These are phyloP conservation scores for Neopestalotiopsis rosae DNA, from an alignment of 2,329 filamentous ascomycete genomes.

Conservation along the genomic window DNA sequence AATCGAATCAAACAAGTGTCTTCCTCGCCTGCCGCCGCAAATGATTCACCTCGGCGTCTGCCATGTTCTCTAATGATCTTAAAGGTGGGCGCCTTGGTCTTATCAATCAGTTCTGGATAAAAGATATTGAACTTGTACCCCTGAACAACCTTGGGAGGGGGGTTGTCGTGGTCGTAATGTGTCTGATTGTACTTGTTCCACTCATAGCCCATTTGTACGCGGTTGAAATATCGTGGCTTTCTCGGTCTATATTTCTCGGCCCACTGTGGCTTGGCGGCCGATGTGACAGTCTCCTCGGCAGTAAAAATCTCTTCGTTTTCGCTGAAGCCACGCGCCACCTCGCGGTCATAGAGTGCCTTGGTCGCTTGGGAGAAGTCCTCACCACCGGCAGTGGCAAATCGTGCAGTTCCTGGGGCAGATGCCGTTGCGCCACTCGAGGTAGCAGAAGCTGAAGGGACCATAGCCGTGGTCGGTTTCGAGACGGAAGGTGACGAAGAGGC, in stretches of 20 bases:
- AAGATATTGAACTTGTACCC: constrained; percentile 99
- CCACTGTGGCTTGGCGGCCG: constrained; percentile 73
- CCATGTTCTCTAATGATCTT: constrained; percentile 94
- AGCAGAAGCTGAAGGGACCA: constrained; percentile 33
- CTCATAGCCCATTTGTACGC: constrained; percentile 98
- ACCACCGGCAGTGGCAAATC: constrained; percentile 72
- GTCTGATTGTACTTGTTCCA: constrained; percentile 99
- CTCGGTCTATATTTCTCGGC: constrained; percentile 83
- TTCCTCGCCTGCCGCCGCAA: constrained; percentile 91
- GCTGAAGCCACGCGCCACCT: constrained; percentile 86
- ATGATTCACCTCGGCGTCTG: constrained; percentile 86
- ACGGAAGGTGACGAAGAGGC: constrained; percentile 26
- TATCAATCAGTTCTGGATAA: constrained; percentile 96
- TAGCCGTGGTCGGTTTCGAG: constrained; percentile 29
- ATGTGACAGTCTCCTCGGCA: constrained; percentile 80
- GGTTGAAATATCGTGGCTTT: constrained; percentile 96
- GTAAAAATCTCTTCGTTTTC: constrained; percentile 97
- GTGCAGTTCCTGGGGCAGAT: constrained; percentile 60
- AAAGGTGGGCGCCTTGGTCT: constrained; percentile 91
- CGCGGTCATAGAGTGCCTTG: constrained; percentile 87
- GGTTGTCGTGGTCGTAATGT: constrained; percentile 98
- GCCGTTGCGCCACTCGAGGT: constrained; percentile 34
- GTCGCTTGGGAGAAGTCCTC: constrained; percentile 88
- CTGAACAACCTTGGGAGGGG: constrained; percentile 96
- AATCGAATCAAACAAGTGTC: constrained; percentile 97